phyloP scores from a whole-genome alignment of 1,284 basidiomycete genomes.

The Tranzscheliella williamsii region DNA sequence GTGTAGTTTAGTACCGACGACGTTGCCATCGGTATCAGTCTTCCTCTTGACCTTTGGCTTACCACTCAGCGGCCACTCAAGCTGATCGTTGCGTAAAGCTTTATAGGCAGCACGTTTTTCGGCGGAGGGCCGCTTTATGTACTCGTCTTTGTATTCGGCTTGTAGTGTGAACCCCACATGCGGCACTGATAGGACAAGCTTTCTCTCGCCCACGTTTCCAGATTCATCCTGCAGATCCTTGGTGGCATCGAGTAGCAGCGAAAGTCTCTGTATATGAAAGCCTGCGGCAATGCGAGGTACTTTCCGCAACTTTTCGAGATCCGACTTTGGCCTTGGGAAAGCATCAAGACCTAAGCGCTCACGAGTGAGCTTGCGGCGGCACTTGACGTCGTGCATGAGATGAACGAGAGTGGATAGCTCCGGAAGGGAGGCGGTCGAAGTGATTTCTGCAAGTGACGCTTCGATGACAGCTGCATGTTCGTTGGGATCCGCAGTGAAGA shows the following conservation, averaged over 20 bases:
- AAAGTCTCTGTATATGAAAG: slow-evolving; percentile 23
- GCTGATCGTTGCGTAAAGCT: slow-evolving; percentile 32
- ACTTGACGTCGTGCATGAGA: slow-evolving; percentile 8
- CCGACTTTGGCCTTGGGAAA: slow-evolving; percentile 9
- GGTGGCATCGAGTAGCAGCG: slow-evolving; percentile 38
- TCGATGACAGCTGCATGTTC: slow-evolving; percentile 44
- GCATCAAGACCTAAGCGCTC: slow-evolving; percentile 12
- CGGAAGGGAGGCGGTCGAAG: slow-evolving; percentile 20
- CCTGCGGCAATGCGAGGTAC: slow-evolving; percentile 37
- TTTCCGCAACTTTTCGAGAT: slow-evolving; percentile 12
- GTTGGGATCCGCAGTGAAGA: slow-evolving; percentile 50
- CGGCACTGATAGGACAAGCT: slow-evolving; percentile 34
- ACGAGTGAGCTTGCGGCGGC: slow-evolving; percentile 9
- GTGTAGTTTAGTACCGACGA: not conserved
- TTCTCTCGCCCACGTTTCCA: not conserved
- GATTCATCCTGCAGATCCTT: not conserved
- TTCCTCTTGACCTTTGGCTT: not conserved
- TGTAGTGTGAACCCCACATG: slow-evolving; percentile 28
- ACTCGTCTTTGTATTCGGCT: slow-evolving; percentile 43
- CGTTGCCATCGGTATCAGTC: not conserved
- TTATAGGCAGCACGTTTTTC: slow-evolving; percentile 47
- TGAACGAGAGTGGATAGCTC: slow-evolving; percentile 22
- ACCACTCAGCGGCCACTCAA: slow-evolving; percentile 42
- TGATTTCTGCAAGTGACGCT: slow-evolving; percentile 30
- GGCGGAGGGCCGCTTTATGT: slow-evolving; percentile 30